Evolutionary conservation across 1,284 basidiomycete species (phyloP), one percentile per base, ranked within the genome.

Genomic region (Trametes sp.): DNA sequence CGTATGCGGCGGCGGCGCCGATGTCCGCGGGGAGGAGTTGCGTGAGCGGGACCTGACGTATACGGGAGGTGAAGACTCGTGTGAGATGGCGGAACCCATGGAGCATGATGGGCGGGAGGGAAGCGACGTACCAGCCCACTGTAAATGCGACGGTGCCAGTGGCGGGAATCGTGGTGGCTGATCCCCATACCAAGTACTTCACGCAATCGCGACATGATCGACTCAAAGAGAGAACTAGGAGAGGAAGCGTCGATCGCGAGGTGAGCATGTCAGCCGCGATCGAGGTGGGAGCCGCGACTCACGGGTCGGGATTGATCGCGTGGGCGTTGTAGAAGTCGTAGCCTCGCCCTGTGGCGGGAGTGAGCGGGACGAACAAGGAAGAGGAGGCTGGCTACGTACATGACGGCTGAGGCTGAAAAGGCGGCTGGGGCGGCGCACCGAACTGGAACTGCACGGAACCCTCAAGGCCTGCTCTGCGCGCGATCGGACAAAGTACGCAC

Each of bases 1-100:
- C 87, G 68, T 89, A 90, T 2, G 87, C 87, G 28, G 87, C 87
- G 6, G 87, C 88, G 67, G 87, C 83, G 0, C 88, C 88, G 29
- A 90, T 79, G 60, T 88, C 86, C 21, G 74, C 68, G 0, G 87
- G 84, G 10, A 77, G 71, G 73, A 87, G 77, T 38, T 67, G 64
- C 0, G 56, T 53, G 26, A 77, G 73, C 62, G 73, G 77, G 23
- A 84, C 73, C 69, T 85, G 81, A 82, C 79, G 56, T 61, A 54
- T 28, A 82, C 82, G 84, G 84, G 87, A 51, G 78, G 80, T 14
- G 84, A 80, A 72, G 44, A 24, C 5, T 4, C 6, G 19, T 16
- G 31, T 28, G 13, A 24, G 51, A 21, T 33, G 33, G 52, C 13
- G 48, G 16, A 26, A 8, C 33, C 14, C 24, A 21, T 23, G 9